Conservation (phyloP, 306 rosid species). For the Calophaca sinica region DNA sequence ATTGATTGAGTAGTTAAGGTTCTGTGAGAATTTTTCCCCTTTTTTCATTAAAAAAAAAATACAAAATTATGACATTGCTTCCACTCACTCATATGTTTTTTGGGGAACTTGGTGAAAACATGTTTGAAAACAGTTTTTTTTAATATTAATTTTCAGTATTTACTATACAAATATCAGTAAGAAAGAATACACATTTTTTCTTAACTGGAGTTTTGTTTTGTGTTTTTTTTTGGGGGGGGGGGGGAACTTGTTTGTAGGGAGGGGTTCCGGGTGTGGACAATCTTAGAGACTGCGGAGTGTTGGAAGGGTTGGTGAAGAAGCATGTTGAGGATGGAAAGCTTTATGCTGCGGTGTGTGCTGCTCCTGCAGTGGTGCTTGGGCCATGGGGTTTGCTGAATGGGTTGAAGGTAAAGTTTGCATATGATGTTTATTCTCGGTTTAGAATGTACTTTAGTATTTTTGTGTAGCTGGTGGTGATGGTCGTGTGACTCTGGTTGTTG, state of each 20-base stretch:
- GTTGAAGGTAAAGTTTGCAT: slow-evolving; percentile 62
- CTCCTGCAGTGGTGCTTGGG: slow-evolving; percentile 90
- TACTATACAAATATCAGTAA: background rate
- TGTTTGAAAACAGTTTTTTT: background rate
- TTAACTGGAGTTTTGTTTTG: background rate
- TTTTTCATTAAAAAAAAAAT: background rate
- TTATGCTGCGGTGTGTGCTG: slow-evolving; percentile 90
- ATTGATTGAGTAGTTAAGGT: slow-evolving; percentile 6
- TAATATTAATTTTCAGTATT: background rate
- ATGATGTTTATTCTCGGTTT: background rate
- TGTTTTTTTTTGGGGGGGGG: no score
- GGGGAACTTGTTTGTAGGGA: slow-evolving; percentile 62
- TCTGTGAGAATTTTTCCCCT: background rate
- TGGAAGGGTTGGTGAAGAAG: slow-evolving; percentile 51
- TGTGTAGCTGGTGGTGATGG: slow-evolving; percentile 26
- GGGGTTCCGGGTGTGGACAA: slow-evolving; percentile 82
- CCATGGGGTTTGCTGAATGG: slow-evolving; percentile 94
- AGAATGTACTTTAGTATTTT: background rate
- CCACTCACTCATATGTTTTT: no score
- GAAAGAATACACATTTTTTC: background rate
- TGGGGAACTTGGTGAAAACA: background rate
- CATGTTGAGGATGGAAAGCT: slow-evolving; percentile 81
- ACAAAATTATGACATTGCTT: background rate
- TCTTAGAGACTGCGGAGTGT: slow-evolving; percentile 45
- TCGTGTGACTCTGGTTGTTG: slow-evolving; percentile 40